Conservation (phyloP, 768 basidiomycete species). For the Psilocybe azurescens region DNA sequence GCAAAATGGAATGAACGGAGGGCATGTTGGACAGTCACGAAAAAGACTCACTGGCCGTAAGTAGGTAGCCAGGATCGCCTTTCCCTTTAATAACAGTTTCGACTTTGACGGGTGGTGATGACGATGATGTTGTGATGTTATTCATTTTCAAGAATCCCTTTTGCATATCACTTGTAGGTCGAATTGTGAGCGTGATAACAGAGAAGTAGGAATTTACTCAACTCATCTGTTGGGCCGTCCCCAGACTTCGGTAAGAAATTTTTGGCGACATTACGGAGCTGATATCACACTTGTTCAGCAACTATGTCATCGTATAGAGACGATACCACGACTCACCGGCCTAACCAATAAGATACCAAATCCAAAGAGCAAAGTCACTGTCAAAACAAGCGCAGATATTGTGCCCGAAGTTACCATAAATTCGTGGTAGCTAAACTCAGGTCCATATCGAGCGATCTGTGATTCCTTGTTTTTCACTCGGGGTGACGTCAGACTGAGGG, state of each 20-base stretch:
- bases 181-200: not conserved
- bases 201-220: constrained; percentile 26
- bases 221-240: constrained; percentile 71
- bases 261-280: constrained; percentile 66
- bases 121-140: constrained; percentile 72
- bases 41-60: constrained; percentile 53
- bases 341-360: constrained; percentile 37
- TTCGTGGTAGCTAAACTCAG: constrained; percentile 79
- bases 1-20: not conserved
- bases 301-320: not conserved
- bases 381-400: constrained; percentile 44
- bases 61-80: constrained; percentile 80
- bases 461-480: constrained; percentile 22
- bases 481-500: not conserved
- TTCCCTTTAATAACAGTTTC: constrained; percentile 66
- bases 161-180: constrained; percentile 52
- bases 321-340: constrained; percentile 39
- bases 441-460: constrained; percentile 58
- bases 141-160: constrained; percentile 65
- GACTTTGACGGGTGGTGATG: constrained; percentile 51
- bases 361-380: constrained; percentile 40
- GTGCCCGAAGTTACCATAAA: constrained; percentile 50
- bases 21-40: not conserved
- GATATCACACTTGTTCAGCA: not conserved
- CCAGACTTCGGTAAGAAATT: constrained; percentile 57